A percentile compares a stretch with the other conserved stretches of the same genome.
Evolutionary conservation across 2,329 filamentous ascomycete genomes (phyloP).

Genomic region (Pseudogymnoascus sp.): DNA sequence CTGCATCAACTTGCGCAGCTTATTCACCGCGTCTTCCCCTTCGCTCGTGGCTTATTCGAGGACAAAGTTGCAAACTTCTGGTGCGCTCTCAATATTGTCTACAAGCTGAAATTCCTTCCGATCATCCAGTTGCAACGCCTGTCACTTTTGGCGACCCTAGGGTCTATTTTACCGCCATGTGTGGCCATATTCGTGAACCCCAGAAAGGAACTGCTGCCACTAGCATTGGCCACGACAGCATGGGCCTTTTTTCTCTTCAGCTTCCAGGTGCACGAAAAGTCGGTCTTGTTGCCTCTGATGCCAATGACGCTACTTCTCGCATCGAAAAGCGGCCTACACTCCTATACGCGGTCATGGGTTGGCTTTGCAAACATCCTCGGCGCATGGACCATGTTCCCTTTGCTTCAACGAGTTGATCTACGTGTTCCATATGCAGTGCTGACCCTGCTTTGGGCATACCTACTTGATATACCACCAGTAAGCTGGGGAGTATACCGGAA

Average conservation of each 20-base stretch:
- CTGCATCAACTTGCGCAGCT: conserved; percentile 75
- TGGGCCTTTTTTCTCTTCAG: conserved; percentile 98
- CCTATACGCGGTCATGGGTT: conserved; percentile 77
- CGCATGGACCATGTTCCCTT: conserved; percentile 87
- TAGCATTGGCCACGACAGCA: conserved; percentile 73
- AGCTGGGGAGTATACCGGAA: conserved; percentile 62
- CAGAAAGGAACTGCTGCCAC: conserved; percentile 66
- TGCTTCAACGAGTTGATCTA: conserved; percentile 78
- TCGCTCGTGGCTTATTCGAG: conserved; percentile 91
- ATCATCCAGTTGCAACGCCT: conserved; percentile 64
- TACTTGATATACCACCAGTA: conserved; percentile 78
- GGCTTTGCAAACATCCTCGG: conserved; percentile 91
- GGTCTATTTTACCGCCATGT: conserved; percentile 72
- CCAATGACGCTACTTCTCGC: conserved; percentile 88
- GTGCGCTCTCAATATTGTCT: conserved; percentile 83
- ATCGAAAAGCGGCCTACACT: conserved; percentile 67
- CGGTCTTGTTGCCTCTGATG: conserved; percentile 81
- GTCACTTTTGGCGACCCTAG: conserved; percentile 67
- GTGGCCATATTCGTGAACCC: conserved; percentile 72
- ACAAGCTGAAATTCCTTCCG: conserved; percentile 77
- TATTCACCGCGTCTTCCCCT: conserved; percentile 89
- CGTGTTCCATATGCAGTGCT: conserved; percentile 78
- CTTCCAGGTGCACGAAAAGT: conserved; percentile 98
- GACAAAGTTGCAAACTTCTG: conserved; percentile 99
- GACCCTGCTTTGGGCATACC: conserved; percentile 81